Evolutionary conservation across 2,329 filamentous ascomycete species (phyloP), one percentile per base, ranked within the genome.

Genomic region (Leptographium lundbergii): DNA sequence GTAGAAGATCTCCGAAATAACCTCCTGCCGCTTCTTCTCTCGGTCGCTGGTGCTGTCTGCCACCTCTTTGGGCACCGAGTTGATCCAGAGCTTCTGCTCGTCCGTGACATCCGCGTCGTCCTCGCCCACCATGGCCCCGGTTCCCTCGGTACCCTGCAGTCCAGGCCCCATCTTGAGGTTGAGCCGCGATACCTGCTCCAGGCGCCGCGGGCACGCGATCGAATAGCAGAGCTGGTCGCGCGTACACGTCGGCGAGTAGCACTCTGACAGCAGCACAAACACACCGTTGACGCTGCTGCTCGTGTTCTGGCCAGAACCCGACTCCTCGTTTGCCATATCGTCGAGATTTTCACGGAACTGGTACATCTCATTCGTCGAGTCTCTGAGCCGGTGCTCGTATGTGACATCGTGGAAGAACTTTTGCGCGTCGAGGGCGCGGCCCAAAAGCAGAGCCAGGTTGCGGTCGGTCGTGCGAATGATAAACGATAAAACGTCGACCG

Each of bases 381-480:
- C 94, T 72, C 94, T 88, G 67, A 99, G 76, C 54, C 94, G 84
- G 72, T 99, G 94, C 67, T 96, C 92, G 72, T 99, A 99, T 0
- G 92, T 96, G 56, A 97, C 94, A 78, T 99, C 94, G 75, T 99
- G 94, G 70, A 99, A 99, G 75, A 96, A 96, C 71, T 97, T 97
- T 69, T 99, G 94, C 27, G 94, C 94, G 73, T 99, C 94, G 61
- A 99, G 76, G 50, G 94, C 91, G 69, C 94, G 84, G 62, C 94
- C 94, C 19, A 99, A 77, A 11, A 99, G 81, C 55, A 99, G 77
- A 13, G 94, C 94, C 61, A 99, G 77, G 69, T 99, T 99, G 61
- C 94, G 84, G 72, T 99, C 94, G 0, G 90, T 96, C 1, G 94
- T 99, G 68, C 95, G 88, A 72, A 99, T 97, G 65, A 99, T 97